phyloP scores from a whole-genome alignment of 2,329 filamentous ascomycete genomes.

The Hortaea werneckii region DNA sequence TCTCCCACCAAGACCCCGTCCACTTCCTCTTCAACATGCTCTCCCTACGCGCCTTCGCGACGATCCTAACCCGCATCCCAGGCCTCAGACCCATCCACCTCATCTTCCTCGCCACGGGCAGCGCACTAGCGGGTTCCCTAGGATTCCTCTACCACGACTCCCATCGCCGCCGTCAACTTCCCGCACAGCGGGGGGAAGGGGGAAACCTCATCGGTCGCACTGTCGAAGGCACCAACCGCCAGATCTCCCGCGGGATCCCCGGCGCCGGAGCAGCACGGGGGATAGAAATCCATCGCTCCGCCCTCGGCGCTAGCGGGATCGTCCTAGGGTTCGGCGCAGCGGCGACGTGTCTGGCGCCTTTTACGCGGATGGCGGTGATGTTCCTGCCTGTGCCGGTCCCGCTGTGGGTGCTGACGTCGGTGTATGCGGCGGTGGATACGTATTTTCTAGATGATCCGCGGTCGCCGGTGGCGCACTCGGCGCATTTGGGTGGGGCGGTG shows the following conservation, averaged over 20 bases:
- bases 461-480: slow-evolving; percentile 29
- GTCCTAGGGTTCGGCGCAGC: slow-evolving; percentile 32
- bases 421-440: slow-evolving; percentile 30
- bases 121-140: slow-evolving; percentile 15
- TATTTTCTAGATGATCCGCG: slow-evolving; percentile 26
- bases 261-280: too few relatives aligned
- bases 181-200: not conserved
- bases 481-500: slow-evolving; percentile 35
- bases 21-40: slow-evolving; percentile 37
- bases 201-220: not conserved
- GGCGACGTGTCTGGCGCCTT: slow-evolving; percentile 31
- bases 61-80: slow-evolving; percentile 22
- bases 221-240: not conserved
- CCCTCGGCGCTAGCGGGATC: slow-evolving; percentile 31
- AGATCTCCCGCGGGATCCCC: not conserved
- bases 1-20: slow-evolving; percentile 26
- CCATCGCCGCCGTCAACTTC: not conserved
- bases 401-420: slow-evolving; percentile 27
- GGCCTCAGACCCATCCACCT: slow-evolving; percentile 18
- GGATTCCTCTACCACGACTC: slow-evolving; percentile 13
- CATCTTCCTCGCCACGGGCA: slow-evolving; percentile 14
- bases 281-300: not conserved
- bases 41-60: slow-evolving; percentile 28
- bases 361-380: slow-evolving; percentile 23
- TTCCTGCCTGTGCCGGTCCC: slow-evolving; percentile 30